phyloP scores from a whole-genome alignment of 2,329 filamentous ascomycete genomes.

The Herpotrichia juniperi region DNA sequence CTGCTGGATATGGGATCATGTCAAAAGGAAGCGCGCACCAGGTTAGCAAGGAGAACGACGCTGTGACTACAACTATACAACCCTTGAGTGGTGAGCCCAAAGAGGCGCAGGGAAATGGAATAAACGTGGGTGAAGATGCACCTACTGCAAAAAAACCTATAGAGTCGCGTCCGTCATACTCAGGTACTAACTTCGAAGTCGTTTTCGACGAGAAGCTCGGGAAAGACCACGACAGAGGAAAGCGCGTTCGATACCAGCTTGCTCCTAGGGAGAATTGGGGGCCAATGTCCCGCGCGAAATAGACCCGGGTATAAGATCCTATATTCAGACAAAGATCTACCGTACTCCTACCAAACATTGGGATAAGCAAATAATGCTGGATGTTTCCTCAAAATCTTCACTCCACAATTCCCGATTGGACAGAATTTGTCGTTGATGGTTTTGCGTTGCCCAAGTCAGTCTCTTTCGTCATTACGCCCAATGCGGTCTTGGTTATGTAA shows the following conservation, averaged over 20 bases:
- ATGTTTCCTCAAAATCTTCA: no score
- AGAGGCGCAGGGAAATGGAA: not conserved
- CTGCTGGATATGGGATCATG: conserved; percentile 74
- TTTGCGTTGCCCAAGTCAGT: not conserved
- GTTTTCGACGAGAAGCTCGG: conserved; percentile 84
- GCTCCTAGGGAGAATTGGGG: conserved; percentile 96
- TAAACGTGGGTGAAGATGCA: conserved; percentile 2
- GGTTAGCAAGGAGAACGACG: conserved; percentile 24
- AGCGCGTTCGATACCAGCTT: conserved; percentile 83
- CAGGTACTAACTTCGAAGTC: conserved; percentile 58
- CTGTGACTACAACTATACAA: conserved; percentile 4
- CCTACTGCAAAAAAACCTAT: conserved; percentile 1
- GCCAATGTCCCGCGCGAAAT: conserved; percentile 67
- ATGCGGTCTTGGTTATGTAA: not conserved
- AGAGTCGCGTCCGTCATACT: conserved; percentile 23
- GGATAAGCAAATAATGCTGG: no score
- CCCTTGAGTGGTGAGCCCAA: conserved; percentile 7
- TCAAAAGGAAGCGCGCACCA: conserved; percentile 30
- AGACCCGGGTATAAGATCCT: no score
- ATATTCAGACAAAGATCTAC: no score
- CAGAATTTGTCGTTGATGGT: not conserved
- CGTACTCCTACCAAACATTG: no score
- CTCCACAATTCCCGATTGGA: no score
- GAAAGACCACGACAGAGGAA: conserved; percentile 67
- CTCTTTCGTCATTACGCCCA: not conserved